These are phyloP conservation scores for Didymella lethalis DNA, from an alignment of 2,329 filamentous ascomycete genomes.

Conservation along the genomic window DNA sequence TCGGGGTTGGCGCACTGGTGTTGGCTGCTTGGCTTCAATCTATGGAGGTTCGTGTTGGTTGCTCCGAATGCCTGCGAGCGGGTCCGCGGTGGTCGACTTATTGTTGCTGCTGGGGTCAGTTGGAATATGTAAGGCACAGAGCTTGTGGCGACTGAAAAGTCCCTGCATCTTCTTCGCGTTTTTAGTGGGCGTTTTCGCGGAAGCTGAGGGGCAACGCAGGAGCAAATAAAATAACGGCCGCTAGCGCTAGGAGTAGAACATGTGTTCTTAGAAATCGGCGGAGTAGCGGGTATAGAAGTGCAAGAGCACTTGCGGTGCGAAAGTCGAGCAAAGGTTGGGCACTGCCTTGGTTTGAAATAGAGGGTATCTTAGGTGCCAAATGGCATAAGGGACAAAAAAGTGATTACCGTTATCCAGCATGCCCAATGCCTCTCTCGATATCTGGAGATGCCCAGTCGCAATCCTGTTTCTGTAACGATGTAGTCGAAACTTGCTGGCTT, in stretches of 20 bases:
- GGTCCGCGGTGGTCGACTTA: too few relatives aligned
- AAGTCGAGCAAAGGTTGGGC: neutral
- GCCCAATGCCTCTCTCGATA: slow-evolving; percentile 9
- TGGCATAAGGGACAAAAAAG: slow-evolving; percentile 1
- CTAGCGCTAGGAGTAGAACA: neutral
- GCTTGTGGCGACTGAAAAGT: too few relatives aligned
- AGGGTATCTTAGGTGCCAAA: neutral
- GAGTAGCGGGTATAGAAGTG: neutral
- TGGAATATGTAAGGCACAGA: too few relatives aligned
- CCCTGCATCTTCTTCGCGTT: too few relatives aligned
- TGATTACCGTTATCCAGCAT: slow-evolving; percentile 1
- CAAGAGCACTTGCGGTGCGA: neutral
- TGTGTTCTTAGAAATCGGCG: neutral
- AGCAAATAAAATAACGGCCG: neutral
- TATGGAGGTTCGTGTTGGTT: too few relatives aligned
- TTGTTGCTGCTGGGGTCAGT: too few relatives aligned
- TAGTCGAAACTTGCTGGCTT: slow-evolving; percentile 8
- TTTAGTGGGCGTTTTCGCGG: neutral
- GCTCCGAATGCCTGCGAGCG: too few relatives aligned
- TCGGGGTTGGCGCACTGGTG: too few relatives aligned
- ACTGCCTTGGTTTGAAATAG: neutral
- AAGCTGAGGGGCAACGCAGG: neutral
- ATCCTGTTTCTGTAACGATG: slow-evolving; percentile 18
- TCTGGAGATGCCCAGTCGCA: slow-evolving; percentile 22
- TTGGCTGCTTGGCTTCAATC: too few relatives aligned